Evolutionary conservation across 768 basidiomycete genomes (phyloP), one percentile per base, ranked within the genome.

Genomic region (Peribolospora kevripleyi): DNA sequence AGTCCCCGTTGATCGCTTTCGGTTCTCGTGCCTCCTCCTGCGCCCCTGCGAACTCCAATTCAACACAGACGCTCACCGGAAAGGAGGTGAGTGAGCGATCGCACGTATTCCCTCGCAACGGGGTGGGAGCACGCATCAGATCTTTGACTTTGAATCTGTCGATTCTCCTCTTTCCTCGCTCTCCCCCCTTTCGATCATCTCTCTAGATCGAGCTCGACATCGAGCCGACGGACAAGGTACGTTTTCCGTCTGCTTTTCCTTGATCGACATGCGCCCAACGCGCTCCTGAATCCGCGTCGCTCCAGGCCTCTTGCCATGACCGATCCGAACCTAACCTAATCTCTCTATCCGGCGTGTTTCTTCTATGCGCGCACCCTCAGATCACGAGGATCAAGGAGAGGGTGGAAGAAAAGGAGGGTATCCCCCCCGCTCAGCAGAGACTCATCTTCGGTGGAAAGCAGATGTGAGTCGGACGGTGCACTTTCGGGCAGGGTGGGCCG

Each of bases 341-440:
- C 14, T 10, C 42, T 41, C 8, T 13, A 25, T 4, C 50, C 11
- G 50, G n/a, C 50, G 40, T 51, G n/a, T 36, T 54, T 42, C 36
- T 10, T 39, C 6, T 43, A 11, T 42, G 37, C n/a, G 37, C 13
- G 2, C 2, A 4, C 11, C 10, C 3, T 13, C 65, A 97, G 91
- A 84, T 93, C 64, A 73, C 78, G 49, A 78, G 84, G 61, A 87
- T 97, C 70, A 97, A 97, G 72, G 88, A 91, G 75, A 84, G 84
- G 68, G 86, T 95, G 7, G 91, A 97, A 68, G 90, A 95, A 72
- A 90, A 95, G 70, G 88, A 87, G 5, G 91, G 91, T 60, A 91
- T 97, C 46, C 91, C 91, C 36, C 91, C 91, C 58, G 84, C 74
- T 47, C 91, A 97, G 68, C 91, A 97, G 68, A 78, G 91, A 56